Evolutionary conservation across 2,329 filamentous ascomycete species (phyloP).

Genomic region (Daldinia eschscholtzii): DNA sequence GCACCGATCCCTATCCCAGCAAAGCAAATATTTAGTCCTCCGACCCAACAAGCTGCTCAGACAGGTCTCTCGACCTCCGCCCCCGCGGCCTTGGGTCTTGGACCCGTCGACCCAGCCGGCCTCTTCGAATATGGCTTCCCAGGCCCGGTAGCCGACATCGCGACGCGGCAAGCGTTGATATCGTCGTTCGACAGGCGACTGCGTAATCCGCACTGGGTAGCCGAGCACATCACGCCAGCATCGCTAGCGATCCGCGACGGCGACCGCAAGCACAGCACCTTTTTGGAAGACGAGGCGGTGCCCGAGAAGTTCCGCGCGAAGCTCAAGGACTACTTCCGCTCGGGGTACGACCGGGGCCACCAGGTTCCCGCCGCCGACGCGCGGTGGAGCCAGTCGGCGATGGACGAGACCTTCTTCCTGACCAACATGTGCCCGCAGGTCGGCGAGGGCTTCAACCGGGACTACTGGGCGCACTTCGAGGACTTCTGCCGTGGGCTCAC

Average conservation of each 20-base stretch:
- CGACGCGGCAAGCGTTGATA: conserved; percentile 79
- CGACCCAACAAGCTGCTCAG: conserved; percentile 40
- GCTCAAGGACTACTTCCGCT: conserved; percentile 93
- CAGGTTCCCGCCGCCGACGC: conserved; percentile 97
- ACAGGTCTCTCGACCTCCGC: conserved; percentile 49
- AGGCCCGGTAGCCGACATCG: conserved; percentile 86
- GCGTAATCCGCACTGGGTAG: conserved; percentile 94
- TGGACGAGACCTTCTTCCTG: conserved; percentile 94
- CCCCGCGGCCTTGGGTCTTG: conserved; percentile 52
- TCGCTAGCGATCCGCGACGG: conserved; percentile 81
- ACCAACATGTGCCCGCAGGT: conserved; percentile 99
- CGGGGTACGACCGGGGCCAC: conserved; percentile 94
- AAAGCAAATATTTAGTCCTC: conserved; percentile 65
- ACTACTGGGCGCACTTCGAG: conserved; percentile 99
- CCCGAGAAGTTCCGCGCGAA: conserved; percentile 90
- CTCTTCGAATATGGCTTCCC: conserved; percentile 92
- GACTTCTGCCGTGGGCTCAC: conserved; percentile 94
- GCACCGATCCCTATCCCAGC: conserved; percentile 64
- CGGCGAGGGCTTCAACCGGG: conserved; percentile 96
- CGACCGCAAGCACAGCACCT: conserved; percentile 86
- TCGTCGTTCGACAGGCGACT: conserved; percentile 91
- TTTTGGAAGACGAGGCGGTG: conserved; percentile 83
- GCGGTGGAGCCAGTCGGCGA: conserved; percentile 93
- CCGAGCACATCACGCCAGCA: conserved; percentile 93
- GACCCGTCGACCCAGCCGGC: conserved; percentile 76